Base-by-base conservation (phyloP, 1,284 basidiomycete species). In the Ceratobasidium sp. region DNA sequence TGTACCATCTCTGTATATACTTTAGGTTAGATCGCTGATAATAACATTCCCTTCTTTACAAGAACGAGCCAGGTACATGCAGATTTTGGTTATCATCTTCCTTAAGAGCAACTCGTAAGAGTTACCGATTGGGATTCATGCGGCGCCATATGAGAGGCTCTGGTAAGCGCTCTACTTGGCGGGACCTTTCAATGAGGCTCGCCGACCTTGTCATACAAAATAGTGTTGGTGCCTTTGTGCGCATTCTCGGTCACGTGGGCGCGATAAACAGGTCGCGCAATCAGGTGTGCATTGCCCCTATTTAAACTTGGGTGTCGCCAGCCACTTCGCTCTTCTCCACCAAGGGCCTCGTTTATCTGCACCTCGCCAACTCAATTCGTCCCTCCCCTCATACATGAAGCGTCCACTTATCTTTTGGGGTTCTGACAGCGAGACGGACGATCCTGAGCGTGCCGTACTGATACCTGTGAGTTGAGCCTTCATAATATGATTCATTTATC, bases 381-480 rank as follows among this genome's bases (percentile, higher is more conserved):
- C 20, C 33, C 10, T 39, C 33, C 5, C n/a, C 9, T 68, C 44
- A 51, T n/a, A 58, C 40, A 75, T 64, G 61, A 49, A 33, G 40
- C 56, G 39, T 72, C 56, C 39, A 13, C 55, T 56, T 42, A 40
- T 55, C 12, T 7, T 33, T 2, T 64, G 61, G 72, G 42, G 61
- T 26, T 33, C 69, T 46, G 40, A n/a, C 6, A 49, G 18, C 23
- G 33, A 33, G 15, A 28, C 72, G 26, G n/a, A 66, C 46, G 72
- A 75, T 66, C 72, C 72, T 9, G 72, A 75, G 28, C 60, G 49
- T 9, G 61, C 42, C 13, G 60, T 26, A 20, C 26, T 75, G 18
- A 10, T 42, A 9, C 60, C 72, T 44, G 72, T 66, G 33, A 40
- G 56, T 33, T 49, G 33, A 15, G 39, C 18, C 13, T 55, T 56